These are phyloP conservation scores for Adenanthera pavonina DNA, from an alignment of 306 rosid genomes.

Conservation along the genomic window DNA sequence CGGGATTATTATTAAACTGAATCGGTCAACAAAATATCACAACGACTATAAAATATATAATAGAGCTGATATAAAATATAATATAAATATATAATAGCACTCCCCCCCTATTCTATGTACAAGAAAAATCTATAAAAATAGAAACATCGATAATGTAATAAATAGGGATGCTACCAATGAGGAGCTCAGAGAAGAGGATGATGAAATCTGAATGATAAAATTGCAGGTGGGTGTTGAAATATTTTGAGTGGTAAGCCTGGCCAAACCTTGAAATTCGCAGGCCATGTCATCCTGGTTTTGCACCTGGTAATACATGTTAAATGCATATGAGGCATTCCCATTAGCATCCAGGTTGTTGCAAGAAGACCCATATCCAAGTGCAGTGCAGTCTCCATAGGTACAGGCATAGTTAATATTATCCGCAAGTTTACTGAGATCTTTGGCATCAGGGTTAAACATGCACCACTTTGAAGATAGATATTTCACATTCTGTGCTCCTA, in stretches of 20 bases:
- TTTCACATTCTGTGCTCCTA: conserved; percentile 68
- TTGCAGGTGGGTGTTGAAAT: conserved; percentile 81
- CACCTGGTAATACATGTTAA: conserved; percentile 85
- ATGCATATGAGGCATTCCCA: conserved; percentile 93
- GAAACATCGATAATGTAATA: conserved; percentile 33
- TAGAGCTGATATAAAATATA: conserved; percentile 29
- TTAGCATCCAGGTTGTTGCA: conserved; percentile 84
- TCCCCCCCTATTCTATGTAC: conserved; percentile 43
- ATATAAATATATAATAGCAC: conserved; percentile 35
- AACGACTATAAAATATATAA: background rate
- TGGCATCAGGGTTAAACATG: conserved; percentile 80
- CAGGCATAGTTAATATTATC: conserved; percentile 86
- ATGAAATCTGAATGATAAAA: conserved; percentile 75
- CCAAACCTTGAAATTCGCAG: conserved; percentile 87
- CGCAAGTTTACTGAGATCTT: conserved; percentile 75
- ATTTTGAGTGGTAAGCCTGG: conserved; percentile 60
- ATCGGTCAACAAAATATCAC: conserved; percentile 38
- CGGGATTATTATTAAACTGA: conserved; percentile 3
- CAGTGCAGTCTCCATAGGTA: conserved; percentile 79
- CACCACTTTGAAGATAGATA: conserved; percentile 82
- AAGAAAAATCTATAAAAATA: conserved; percentile 52
- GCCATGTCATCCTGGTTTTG: conserved; percentile 78
- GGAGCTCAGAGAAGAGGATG: conserved; percentile 51
- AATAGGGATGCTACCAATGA: conserved; percentile 44
- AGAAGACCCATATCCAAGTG: conserved; percentile 91